phyloP scores from a whole-genome alignment of 2,329 filamentous ascomycete species.

The Raffaelea albimanens region DNA sequence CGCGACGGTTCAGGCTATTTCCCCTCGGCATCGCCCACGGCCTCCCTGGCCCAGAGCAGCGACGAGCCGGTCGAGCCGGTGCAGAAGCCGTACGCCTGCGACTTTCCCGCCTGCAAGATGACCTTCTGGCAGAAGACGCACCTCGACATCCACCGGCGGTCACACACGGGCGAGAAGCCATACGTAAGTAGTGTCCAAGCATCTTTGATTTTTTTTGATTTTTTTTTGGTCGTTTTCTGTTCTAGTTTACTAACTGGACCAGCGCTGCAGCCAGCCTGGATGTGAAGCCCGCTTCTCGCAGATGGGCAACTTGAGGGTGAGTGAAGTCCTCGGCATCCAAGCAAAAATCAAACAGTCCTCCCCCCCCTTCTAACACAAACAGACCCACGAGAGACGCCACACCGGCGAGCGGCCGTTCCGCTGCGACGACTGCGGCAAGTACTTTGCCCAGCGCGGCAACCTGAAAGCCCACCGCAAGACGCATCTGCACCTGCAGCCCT shows the following conservation, averaged over 20 bases:
- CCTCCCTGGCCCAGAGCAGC: background rate
- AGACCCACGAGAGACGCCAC: constrained; percentile 83
- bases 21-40: background rate
- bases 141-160: constrained; percentile 77
- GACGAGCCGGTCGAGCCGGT: constrained; percentile 6
- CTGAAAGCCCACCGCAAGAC: constrained; percentile 75
- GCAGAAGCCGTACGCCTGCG: constrained; percentile 42
- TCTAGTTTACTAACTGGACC: constrained; percentile 1
- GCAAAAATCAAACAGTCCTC: no score
- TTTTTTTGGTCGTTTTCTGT: no score
- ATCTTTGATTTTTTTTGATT: no score
- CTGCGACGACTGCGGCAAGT: constrained; percentile 71
- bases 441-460: constrained; percentile 79
- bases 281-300: constrained; percentile 82
- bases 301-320: constrained; percentile 78
- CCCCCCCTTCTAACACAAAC: background rate
- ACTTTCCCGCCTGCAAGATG: constrained; percentile 65
- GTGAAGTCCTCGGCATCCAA: constrained; percentile 16
- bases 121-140: constrained; percentile 88
- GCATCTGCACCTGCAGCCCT: constrained; percentile 69
- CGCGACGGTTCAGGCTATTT: no score
- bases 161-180: constrained; percentile 83
- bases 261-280: background rate
- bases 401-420: constrained; percentile 78
- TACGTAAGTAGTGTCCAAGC: constrained; percentile 68